Evolutionary conservation across 2,329 filamentous ascomycete genomes (phyloP).

Genomic region (Sclerotinia trifoliorum): DNA sequence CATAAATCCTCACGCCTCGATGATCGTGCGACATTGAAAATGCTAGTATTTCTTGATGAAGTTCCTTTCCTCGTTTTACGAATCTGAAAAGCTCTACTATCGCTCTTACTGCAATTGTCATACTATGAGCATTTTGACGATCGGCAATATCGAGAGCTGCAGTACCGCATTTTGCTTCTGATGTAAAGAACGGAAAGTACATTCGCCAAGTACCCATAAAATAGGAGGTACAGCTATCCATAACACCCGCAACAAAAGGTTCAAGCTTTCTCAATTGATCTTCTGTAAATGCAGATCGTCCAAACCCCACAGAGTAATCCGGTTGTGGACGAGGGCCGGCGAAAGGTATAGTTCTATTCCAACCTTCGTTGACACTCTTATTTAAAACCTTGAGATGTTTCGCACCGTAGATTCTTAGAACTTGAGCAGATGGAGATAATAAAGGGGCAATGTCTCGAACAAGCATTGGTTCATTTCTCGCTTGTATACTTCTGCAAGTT

Average conservation of each 20-base stretch:
- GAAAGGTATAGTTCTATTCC: conserved; percentile 44
- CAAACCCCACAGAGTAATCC: conserved; percentile 47
- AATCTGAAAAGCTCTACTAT: conserved; percentile 35
- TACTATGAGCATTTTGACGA: conserved; percentile 43
- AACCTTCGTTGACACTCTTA: conserved; percentile 47
- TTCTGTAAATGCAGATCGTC: conserved; percentile 42
- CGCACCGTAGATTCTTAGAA: not conserved
- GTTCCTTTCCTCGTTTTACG: conserved; percentile 26
- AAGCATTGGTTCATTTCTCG: not conserved
- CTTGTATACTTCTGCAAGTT: not conserved
- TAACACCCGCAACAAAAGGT: conserved; percentile 34
- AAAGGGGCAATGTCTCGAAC: conserved; percentile 1
- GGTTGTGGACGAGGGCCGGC: conserved; percentile 41
- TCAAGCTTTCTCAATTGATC: conserved; percentile 45
- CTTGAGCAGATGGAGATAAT: conserved; percentile 1
- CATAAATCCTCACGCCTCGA: conserved; percentile 37
- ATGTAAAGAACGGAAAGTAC: conserved; percentile 51
- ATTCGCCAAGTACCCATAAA: conserved; percentile 49
- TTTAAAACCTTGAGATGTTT: conserved; percentile 39
- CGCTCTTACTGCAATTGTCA: conserved; percentile 43
- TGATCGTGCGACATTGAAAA: conserved; percentile 41
- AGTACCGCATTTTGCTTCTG: conserved; percentile 48
- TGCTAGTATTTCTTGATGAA: conserved; percentile 43
- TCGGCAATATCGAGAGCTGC: conserved; percentile 43
- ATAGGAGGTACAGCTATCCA: conserved; percentile 32